Percentiles rank a stretch among this genome's conserved stretches.
These are phyloP conservation scores for Podospora conica DNA, from an alignment of 495 filamentous ascomycete species.

Conservation along the genomic window DNA sequence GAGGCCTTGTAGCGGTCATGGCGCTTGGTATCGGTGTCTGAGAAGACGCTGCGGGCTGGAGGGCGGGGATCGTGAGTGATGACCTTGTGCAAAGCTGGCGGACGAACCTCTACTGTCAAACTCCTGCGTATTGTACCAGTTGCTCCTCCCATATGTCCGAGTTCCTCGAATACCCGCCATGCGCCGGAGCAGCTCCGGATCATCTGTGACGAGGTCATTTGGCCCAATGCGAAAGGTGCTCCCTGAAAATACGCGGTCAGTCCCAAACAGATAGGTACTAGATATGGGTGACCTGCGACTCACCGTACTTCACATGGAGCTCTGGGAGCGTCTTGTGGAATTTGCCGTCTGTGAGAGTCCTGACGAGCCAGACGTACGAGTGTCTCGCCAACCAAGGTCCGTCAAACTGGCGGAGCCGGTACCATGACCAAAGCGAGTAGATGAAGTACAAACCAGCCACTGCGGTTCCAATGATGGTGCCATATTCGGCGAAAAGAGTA, in stretches of 20 bases:
- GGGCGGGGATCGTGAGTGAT: too few relatives aligned
- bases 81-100: too few relatives aligned
- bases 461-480: not conserved
- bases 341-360: not conserved
- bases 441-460: not conserved
- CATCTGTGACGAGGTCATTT: not conserved
- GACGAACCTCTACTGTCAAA: not conserved
- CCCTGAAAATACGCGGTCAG: not conserved
- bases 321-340: not conserved
- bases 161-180: not conserved
- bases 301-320: not conserved
- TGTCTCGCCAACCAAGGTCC: not conserved
- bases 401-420: not conserved
- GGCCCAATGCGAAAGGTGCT: not conserved
- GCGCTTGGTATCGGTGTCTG: not conserved
- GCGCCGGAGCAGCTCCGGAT: not conserved
- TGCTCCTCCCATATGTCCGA: not conserved
- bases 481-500: not conserved
- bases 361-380: not conserved
- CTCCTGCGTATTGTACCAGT: not conserved
- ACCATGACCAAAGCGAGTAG: not conserved
- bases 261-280: not conserved
- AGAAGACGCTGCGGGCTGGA: not conserved
- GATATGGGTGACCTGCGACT: not conserved
- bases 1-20: not conserved